Evolutionary conservation across 768 basidiomycete species (phyloP).

Genomic region (Erythrobasidium yunnanense): DNA sequence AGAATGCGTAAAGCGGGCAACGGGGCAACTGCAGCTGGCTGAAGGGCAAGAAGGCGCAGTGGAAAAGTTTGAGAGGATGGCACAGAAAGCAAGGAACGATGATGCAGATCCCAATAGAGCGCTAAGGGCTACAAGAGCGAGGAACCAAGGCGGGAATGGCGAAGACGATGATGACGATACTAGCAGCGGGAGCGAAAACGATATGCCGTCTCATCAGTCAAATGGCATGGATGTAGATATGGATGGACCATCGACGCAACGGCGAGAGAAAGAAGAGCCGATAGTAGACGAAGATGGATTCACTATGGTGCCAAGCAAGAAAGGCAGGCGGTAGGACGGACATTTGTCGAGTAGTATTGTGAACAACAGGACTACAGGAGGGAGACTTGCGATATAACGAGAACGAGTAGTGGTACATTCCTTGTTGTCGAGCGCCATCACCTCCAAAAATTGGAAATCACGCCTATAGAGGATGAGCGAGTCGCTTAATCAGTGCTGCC

Average conservation of each 20-base stretch:
- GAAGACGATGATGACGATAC: constrained; percentile 37
- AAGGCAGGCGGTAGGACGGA: constrained; percentile 30
- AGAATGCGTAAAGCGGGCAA: constrained; percentile 32
- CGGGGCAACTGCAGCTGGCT: constrained; percentile 30
- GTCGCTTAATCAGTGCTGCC: no score
- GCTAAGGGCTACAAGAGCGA: constrained; percentile 51
- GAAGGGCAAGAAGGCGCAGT: constrained; percentile 45
- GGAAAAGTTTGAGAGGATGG: constrained; percentile 54
- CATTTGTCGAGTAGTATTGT: background rate
- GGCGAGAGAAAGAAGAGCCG: constrained; percentile 48
- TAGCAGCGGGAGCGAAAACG: constrained; percentile 42
- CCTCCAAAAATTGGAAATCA: no score
- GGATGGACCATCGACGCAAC: constrained; percentile 41
- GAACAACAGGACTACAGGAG: no score
- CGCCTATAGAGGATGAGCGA: no score
- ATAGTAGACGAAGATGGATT: constrained; percentile 87
- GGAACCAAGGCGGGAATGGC: constrained; percentile 43
- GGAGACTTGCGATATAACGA: no score
- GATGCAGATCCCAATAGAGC: constrained; percentile 15
- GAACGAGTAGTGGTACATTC: no score
- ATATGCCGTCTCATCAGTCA: constrained; percentile 18
- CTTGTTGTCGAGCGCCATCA: no score
- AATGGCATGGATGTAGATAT: constrained; percentile 30
- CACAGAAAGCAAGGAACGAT: constrained; percentile 44
- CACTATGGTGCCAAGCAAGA: constrained; percentile 52